A percentile compares a stretch with the other conserved stretches of the same genome.
phyloP scores from a whole-genome alignment of 495 filamentous ascomycete species.

The Aspergillus ostianus region DNA sequence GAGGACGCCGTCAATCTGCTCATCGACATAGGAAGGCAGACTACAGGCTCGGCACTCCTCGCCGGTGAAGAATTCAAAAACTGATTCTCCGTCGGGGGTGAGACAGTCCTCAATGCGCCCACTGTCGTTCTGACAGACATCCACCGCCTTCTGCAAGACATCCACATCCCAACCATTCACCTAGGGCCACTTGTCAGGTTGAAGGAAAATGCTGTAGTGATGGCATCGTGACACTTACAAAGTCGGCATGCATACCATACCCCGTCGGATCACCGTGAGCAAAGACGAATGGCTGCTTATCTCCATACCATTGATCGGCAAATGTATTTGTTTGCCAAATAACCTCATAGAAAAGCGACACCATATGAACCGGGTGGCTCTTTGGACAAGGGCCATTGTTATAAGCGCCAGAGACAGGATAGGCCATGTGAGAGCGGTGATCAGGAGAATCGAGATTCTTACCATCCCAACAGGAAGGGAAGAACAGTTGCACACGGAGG shows the following conservation, averaged over 20 bases:
- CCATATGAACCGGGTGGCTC: conserved; percentile 53
- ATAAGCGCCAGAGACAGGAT: conserved; percentile 5
- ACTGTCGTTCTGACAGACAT: conserved; percentile 7
- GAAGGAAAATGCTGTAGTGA: background rate
- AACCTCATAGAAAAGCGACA: conserved; percentile 69
- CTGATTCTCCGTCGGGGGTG: background rate
- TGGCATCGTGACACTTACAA: background rate
- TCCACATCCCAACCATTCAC: conserved; percentile 13
- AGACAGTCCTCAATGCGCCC: conserved; percentile 9
- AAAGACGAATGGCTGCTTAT: conserved; percentile 65
- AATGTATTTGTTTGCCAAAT: conserved; percentile 61
- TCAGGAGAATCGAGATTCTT: conserved; percentile 9
- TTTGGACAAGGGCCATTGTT: conserved; percentile 10
- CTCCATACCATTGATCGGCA: conserved; percentile 51
- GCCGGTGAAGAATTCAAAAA: background rate
- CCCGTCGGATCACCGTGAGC: conserved; percentile 12
- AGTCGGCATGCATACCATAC: conserved; percentile 11
- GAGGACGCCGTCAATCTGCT: conserved; percentile 6
- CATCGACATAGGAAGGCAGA: background rate
- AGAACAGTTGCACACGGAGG: conserved; percentile 8
- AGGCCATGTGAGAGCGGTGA: conserved; percentile 13
- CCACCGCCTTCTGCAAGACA: conserved; percentile 10
- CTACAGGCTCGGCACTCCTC: background rate
- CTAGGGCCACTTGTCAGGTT: background rate
- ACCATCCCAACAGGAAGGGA: conserved; percentile 16